Conservation (phyloP, 1,139 yeast species). For the Yamadazyma diddensiae region DNA sequence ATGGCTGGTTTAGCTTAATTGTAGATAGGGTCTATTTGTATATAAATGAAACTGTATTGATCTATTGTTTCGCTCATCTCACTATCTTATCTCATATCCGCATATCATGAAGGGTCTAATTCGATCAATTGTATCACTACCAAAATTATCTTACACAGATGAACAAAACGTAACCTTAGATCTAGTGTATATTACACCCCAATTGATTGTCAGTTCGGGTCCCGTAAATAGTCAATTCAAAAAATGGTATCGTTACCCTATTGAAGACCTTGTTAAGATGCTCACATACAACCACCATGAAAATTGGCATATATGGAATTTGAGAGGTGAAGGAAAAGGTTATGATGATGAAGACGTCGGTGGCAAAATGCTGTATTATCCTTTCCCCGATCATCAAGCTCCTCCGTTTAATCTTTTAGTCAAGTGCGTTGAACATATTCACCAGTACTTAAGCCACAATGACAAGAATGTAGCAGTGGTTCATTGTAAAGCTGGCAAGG, state of each 20-base stretch:
- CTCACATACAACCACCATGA: slow-evolving; percentile 47
- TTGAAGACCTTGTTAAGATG: slow-evolving; percentile 49
- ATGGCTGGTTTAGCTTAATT: slow-evolving; percentile 5
- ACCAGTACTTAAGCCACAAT: slow-evolving; percentile 30
- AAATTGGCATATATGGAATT: slow-evolving; percentile 73
- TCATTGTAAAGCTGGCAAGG: slow-evolving; percentile 93
- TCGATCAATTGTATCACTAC: slow-evolving; percentile 16
- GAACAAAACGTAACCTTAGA: slow-evolving; percentile 36
- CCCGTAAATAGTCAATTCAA: slow-evolving; percentile 53
- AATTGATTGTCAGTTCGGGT: slow-evolving; percentile 68
- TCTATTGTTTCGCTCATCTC: background rate
- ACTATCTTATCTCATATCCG: slow-evolving; percentile 1
- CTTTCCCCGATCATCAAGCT: slow-evolving; percentile 77
- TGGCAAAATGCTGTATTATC: slow-evolving; percentile 35
- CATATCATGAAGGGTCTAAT: slow-evolving; percentile 13
- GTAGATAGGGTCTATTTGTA: slow-evolving; percentile 7
- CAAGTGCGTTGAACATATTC: slow-evolving; percentile 43
- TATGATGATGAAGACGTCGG: slow-evolving; percentile 43
- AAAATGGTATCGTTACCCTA: slow-evolving; percentile 53
- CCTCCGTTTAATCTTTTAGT: slow-evolving; percentile 59
- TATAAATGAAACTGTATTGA: slow-evolving; percentile 2
- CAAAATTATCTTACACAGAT: slow-evolving; percentile 8
- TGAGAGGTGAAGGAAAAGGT: slow-evolving; percentile 58
- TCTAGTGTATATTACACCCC: slow-evolving; percentile 60
- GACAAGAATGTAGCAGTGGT: slow-evolving; percentile 57